Conservation (phyloP, 2,329 filamentous ascomycete genomes). For the Dryadomyces quercus-mongolicae region DNA sequence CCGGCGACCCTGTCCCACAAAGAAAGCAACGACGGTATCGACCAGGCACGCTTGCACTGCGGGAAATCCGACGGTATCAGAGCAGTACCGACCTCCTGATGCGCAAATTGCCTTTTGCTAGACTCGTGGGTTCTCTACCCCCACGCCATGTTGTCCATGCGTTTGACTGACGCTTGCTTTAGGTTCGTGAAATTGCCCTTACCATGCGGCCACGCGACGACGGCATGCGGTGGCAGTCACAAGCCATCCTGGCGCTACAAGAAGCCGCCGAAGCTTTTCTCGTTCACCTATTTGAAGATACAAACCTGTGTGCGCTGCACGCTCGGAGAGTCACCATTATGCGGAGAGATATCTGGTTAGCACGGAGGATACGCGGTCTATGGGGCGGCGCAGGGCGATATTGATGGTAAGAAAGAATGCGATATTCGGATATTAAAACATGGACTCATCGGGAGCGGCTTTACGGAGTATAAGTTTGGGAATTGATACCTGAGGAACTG, state of each 20-base stretch:
- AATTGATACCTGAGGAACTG: neutral
- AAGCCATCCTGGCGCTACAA: constrained; percentile 85
- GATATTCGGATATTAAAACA: neutral
- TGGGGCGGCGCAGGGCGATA: constrained; percentile 57
- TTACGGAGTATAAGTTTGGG: neutral
- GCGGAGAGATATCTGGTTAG: constrained; percentile 96
- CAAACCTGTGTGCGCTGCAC: constrained; percentile 92
- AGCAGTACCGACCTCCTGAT: constrained; percentile 79
- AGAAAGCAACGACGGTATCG: constrained; percentile 52
- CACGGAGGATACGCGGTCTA: constrained; percentile 63
- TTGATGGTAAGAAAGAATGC: constrained; percentile 5
- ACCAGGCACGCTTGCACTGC: constrained; percentile 74
- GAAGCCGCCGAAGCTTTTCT: constrained; percentile 95
- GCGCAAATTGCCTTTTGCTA: constrained; percentile 66
- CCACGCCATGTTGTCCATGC: neutral
- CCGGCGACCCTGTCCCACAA: constrained; percentile 60
- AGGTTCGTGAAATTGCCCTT: constrained; percentile 59
- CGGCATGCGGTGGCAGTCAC: constrained; percentile 88
- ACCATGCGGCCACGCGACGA: constrained; percentile 48
- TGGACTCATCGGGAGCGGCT: neutral
- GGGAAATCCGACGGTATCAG: constrained; percentile 87
- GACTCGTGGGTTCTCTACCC: constrained; percentile 41
- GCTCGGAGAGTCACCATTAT: constrained; percentile 95
- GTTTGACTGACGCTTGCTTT: neutral
- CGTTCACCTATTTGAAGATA: constrained; percentile 92